Conservation (phyloP, 768 basidiomycete species). For the Hypholoma sublateritium region DNA sequence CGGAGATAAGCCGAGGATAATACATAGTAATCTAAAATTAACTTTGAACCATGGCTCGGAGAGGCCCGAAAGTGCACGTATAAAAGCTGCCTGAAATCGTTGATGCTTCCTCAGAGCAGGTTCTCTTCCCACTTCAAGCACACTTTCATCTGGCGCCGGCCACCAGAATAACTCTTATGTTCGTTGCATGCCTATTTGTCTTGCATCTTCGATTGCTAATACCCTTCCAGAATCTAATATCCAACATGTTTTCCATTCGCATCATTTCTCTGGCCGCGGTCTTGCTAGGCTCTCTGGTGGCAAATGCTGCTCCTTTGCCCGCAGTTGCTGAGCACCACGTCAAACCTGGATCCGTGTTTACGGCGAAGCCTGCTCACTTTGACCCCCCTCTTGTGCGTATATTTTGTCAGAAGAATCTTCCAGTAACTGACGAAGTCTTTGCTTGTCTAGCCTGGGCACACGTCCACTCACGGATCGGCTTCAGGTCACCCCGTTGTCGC, state of each 20-base stretch:
- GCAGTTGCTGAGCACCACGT: not conserved
- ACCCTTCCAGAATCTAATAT: not conserved
- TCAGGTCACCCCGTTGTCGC: conserved; percentile 2
- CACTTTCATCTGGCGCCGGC: conserved; percentile 1
- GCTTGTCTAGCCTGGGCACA: conserved; percentile 1
- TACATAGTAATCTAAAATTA: not conserved
- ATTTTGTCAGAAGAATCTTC: not conserved
- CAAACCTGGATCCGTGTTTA: not conserved
- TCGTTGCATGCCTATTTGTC: not conserved
- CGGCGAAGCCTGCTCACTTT: conserved; percentile 6
- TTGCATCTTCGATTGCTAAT: not conserved
- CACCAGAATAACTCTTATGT: conserved; percentile 3
- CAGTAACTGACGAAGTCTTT: not conserved
- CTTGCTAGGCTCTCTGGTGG: not conserved
- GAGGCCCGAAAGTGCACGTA: not conserved
- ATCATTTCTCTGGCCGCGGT: not conserved
- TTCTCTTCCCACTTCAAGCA: conserved; percentile 1
- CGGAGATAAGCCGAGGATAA: not conserved
- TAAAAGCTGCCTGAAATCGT: not conserved
- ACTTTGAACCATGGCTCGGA: not conserved
- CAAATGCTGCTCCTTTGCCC: conserved; percentile 1
- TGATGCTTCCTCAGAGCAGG: conserved; percentile 5
- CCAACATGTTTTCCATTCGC: conserved; percentile 5
- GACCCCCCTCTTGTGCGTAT: not conserved
- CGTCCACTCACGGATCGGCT: not conserved